Conservation (phyloP, 2,329 filamentous ascomycete genomes). For the Talaromyces sp. region DNA sequence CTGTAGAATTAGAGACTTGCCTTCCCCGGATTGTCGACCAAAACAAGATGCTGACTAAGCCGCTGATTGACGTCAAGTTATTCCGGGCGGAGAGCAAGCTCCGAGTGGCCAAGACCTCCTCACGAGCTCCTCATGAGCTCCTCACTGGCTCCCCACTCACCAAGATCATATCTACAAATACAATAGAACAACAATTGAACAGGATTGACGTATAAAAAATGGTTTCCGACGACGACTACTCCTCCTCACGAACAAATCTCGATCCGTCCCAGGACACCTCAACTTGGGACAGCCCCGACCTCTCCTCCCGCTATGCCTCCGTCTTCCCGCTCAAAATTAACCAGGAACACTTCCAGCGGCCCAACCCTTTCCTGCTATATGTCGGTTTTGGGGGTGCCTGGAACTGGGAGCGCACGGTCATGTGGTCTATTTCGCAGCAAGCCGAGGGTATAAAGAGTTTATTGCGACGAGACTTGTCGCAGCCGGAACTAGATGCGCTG, state of each 20-base stretch:
- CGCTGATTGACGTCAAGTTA: neutral
- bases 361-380: slow-evolving; percentile 12
- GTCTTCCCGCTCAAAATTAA: slow-evolving; percentile 15
- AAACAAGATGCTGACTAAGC: neutral
- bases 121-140: neutral
- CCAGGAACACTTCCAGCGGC: slow-evolving; percentile 12
- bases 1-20: neutral
- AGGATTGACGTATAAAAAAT: neutral
- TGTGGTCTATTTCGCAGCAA: slow-evolving; percentile 7
- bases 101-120: neutral
- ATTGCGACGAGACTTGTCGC: slow-evolving; percentile 12
- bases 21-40: neutral
- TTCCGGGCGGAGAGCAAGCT: slow-evolving; percentile 2
- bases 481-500: slow-evolving; percentile 14
- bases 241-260: neutral
- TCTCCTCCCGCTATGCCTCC: slow-evolving; percentile 13
- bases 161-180: neutral
- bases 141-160: neutral
- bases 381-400: neutral
- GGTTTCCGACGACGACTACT: neutral
- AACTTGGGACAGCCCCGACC: slow-evolving; percentile 17
- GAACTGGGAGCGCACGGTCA: slow-evolving; percentile 14
- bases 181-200: neutral
- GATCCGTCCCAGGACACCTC: slow-evolving; percentile 10
- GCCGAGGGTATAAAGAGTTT: slow-evolving; percentile 5